phyloP scores from a whole-genome alignment of 1,139 yeast species.

The Meyerozyma athensensis region DNA sequence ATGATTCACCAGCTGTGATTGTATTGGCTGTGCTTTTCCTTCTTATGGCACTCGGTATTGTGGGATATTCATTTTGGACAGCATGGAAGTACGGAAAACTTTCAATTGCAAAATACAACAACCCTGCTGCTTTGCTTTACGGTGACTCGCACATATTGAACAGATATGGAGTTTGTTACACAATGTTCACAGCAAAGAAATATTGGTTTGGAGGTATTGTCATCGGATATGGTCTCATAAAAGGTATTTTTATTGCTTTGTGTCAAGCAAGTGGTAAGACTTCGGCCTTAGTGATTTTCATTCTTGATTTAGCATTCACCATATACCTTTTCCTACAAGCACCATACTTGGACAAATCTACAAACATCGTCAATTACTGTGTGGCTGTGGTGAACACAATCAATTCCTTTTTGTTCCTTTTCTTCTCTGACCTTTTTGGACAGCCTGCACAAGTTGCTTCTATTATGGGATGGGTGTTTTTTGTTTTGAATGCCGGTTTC shows the following conservation, averaged over 20 bases:
- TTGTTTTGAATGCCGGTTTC: constrained; percentile 73
- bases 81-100: constrained; percentile 51
- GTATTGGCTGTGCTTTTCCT: constrained; percentile 65
- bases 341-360: constrained; percentile 71
- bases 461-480: constrained; percentile 78
- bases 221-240: constrained; percentile 49
- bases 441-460: constrained; percentile 66
- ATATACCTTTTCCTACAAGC: constrained; percentile 49
- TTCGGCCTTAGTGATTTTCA: constrained; percentile 60
- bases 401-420: constrained; percentile 69
- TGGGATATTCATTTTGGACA: constrained; percentile 58
- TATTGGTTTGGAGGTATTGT: constrained; percentile 73
- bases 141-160: constrained; percentile 62
- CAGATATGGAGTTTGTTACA: constrained; percentile 73
- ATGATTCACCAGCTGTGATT: constrained; percentile 72
- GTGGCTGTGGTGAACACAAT: constrained; percentile 61
- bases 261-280: constrained; percentile 69
- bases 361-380: constrained; percentile 61
- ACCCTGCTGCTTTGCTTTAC: constrained; percentile 75
- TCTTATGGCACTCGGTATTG: constrained; percentile 47
- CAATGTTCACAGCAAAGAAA: constrained; percentile 72
- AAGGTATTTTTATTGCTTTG: constrained; percentile 61
- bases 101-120: constrained; percentile 51
- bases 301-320: constrained; percentile 61
- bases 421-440: constrained; percentile 68